Evolutionary conservation across 2,329 filamentous ascomycete genomes (phyloP), one percentile per base, ranked within the genome.

Genomic region (Aspergillus vadensis): DNA sequence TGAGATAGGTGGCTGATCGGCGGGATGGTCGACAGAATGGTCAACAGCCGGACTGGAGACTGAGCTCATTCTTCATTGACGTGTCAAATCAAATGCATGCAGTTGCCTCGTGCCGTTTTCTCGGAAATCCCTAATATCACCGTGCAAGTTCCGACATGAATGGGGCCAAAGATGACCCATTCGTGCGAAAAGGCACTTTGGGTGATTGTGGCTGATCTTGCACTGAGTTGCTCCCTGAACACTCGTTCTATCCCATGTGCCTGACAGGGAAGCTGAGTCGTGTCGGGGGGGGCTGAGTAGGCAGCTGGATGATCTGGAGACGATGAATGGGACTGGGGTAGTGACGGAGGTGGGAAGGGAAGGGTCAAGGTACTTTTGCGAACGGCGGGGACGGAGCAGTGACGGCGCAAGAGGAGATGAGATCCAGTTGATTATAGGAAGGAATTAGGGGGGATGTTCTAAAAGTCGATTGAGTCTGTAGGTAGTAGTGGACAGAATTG

Each of bases 31-130:
- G 65, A 66, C 64, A 68, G 69, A 65, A 64, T 68, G 65, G 66
- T 69, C 64, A 63, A 64, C 60, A 49, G 65, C 67, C 60, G 67
- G 66, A 67, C 66, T 66, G 55, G 68, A 61, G 54, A 63, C 65
- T 57, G 72, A 67, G 65, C 69, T 69, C 73, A 75, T 75, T 64
- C 68, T 75, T 70, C 67, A 68, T 70, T 50, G 59, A 62, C 57
- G 59, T 50, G 59, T 43, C 48, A 43, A 25, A 47, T 49, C 48
- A 15, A 44, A 38, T 23, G 39, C 5, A 17, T 44, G 25, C 44
- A 7, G 19, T 50, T 55, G 47, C 47, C 44, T 21, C 47, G 32
- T 19, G 47, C 51, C 27, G n/a, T 30, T 50, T 14, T 50, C 25
- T 50, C 47, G 25, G 25, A 10, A 14, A 14, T 47, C 41, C 39